Percentiles rank a stretch among this genome's conserved stretches.
These are phyloP conservation scores for Colletotrichum lentis DNA, from an alignment of 2,329 filamentous ascomycete genomes.

Conservation along the genomic window DNA sequence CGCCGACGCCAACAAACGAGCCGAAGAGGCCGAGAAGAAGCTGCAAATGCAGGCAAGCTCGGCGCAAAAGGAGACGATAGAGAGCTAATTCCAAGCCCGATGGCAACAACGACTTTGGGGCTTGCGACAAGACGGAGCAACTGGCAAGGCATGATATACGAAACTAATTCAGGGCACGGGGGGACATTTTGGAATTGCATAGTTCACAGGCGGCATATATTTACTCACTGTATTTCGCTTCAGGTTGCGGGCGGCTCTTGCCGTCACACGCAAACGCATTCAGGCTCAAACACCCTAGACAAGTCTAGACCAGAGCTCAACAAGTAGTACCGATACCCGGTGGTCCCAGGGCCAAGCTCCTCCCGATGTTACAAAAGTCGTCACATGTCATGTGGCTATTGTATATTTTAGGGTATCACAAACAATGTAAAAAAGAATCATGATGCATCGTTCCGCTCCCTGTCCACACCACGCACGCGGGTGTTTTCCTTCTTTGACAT, in stretches of 20 bases:
- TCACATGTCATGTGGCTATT: conserved; percentile 22
- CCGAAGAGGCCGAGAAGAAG: conserved; percentile 72
- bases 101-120: background rate
- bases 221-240: conserved; percentile 4
- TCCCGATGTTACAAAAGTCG: conserved; percentile 18
- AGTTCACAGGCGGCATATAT: background rate
- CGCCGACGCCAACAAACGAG: conserved; percentile 67
- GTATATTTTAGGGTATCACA: conserved; percentile 35
- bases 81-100: conserved; percentile 2
- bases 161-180: conserved; percentile 19
- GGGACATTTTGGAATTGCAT: conserved; percentile 19
- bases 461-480: background rate
- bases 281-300: conserved; percentile 13
- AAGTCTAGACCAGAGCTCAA: conserved; percentile 6
- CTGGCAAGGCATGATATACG: conserved; percentile 29
- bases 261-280: conserved; percentile 4
- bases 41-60: conserved; percentile 46
- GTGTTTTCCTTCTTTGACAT: background rate
- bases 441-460: conserved; percentile 26
- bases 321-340: background rate
- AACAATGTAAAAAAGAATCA: conserved; percentile 25
- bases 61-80: background rate
- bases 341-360: conserved; percentile 1
- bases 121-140: background rate
- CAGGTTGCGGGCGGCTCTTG: background rate